phyloP scores from a whole-genome alignment of 495 filamentous ascomycete genomes.

The Penicillium paxilli region DNA sequence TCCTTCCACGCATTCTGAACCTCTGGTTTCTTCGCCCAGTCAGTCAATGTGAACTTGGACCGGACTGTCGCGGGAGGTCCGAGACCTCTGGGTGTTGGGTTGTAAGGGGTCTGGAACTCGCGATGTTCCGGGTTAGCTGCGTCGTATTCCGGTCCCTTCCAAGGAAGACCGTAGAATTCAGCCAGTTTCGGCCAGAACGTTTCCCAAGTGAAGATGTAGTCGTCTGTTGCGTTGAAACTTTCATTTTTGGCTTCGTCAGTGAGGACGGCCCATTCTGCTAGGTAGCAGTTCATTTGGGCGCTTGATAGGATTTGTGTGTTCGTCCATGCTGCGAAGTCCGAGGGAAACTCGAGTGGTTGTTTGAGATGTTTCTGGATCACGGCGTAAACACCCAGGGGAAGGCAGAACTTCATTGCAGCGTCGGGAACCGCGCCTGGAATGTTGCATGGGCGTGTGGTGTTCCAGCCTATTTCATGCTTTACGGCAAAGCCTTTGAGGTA shows the following conservation, averaged over 20 bases:
- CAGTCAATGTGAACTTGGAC: too few species aligned
- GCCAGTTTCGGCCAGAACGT: conserved; percentile 48
- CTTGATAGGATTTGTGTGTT: conserved; percentile 35
- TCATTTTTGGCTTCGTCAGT: conserved; percentile 33
- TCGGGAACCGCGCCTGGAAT: conserved; percentile 52
- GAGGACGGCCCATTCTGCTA: conserved; percentile 53
- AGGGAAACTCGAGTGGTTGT: conserved; percentile 39
- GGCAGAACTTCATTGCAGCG: conserved; percentile 50
- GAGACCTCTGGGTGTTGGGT: conserved; percentile 29
- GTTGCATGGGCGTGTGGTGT: conserved; percentile 43
- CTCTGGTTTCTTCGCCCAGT: too few species aligned
- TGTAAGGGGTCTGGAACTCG: too few species aligned
- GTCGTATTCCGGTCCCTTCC: conserved; percentile 17
- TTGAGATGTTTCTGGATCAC: conserved; percentile 39
- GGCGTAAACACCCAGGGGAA: conserved; percentile 51
- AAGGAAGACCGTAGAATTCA: conserved; percentile 40
- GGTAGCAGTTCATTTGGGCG: conserved; percentile 44
- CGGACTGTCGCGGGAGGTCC: too few species aligned
- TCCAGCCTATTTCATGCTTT: conserved; percentile 32
- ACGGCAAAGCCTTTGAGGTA: conserved; percentile 13
- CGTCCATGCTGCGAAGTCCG: conserved; percentile 42
- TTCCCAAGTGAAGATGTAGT: conserved; percentile 42
- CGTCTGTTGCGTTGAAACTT: conserved; percentile 51
- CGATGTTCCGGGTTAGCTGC: conserved; percentile 15
- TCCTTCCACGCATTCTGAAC: too few species aligned